Conservation (phyloP, 176 grass and related monocot genomes). For the Pontederia paniculata region DNA sequence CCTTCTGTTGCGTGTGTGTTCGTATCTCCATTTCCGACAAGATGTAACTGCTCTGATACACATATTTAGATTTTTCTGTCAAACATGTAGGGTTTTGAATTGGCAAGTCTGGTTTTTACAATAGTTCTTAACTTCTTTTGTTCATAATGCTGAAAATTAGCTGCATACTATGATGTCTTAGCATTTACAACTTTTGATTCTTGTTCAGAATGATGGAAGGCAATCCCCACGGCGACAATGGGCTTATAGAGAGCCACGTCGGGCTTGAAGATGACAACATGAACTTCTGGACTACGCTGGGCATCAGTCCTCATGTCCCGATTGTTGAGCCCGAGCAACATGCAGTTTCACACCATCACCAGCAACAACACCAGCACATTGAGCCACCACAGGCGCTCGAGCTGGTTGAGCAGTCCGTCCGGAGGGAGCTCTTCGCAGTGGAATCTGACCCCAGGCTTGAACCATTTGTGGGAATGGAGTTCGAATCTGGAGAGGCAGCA, state of each 20-base stretch:
- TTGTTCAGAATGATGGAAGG: slow-evolving; percentile 36
- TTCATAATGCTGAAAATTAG: too few species aligned
- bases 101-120: too few species aligned
- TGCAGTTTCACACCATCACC: slow-evolving; percentile 13
- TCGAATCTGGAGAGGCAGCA: slow-evolving; percentile 35
- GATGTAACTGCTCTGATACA: too few species aligned
- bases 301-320: slow-evolving; percentile 60
- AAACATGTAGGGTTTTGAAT: too few species aligned
- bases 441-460: slow-evolving; percentile 14
- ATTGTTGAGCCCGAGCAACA: slow-evolving; percentile 32
- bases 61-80: too few species aligned
- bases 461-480: slow-evolving; percentile 41
- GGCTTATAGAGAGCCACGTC: slow-evolving; percentile 57
- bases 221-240: slow-evolving; percentile 23
- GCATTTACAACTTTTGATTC: slow-evolving; percentile 1
- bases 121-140: too few species aligned
- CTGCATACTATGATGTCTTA: not conserved
- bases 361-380: slow-evolving; percentile 31
- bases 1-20: too few species aligned
- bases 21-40: too few species aligned
- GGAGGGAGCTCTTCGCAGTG: slow-evolving; percentile 53
- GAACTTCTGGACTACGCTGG: slow-evolving; percentile 88
- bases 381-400: slow-evolving; percentile 9
- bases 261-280: slow-evolving; percentile 95
- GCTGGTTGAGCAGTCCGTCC: slow-evolving; percentile 27